Base-by-base conservation (phyloP, 1,284 basidiomycete genomes). In the Mycena sp. region DNA sequence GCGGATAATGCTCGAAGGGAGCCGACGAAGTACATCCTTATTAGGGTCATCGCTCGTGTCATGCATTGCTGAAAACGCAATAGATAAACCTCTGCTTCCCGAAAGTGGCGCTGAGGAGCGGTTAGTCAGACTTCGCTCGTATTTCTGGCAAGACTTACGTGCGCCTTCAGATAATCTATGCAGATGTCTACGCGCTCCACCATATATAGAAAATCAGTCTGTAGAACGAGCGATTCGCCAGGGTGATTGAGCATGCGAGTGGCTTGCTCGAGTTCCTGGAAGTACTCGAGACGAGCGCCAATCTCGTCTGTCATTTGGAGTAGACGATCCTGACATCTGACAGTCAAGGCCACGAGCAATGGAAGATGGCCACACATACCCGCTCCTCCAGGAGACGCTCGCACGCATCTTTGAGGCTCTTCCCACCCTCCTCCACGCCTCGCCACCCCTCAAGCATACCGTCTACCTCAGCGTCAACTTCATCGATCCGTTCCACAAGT, bases 51-150 rank as follows among this genome's bases (percentile, higher is more conserved):
- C 23, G 94, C 93, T 35, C 96, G 88, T 0, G 94, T 96, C 85
- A 98, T 90, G 76, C 96, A 98, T 78, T 98, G 96, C 72, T 96
- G 95, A 78, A 96, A 98, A 25, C 96, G 89, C 21, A 98, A 83
- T 10, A 97, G 81, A 74, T 97, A 98, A 19, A 98, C 81, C 71
- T 97, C 94, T 11, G 95, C 89, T 79, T 98, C 96, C 70, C 86
- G 87, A 78, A 91, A 98, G 74, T 95, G 90, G 69, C 93, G 86
- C 94, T 98, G 71, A 32, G 63, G 54, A 37, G 11, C 43, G 3
- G 23, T 72, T 17, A 71, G 51, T 37, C 19, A 26, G 37, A 51
- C 2, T 5, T 29, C 58, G 11, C 9, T 55, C 38, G 14, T 23
- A 57, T 53, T 21, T 50, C 29, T 51, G 46, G 23, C 10, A 40